Conservation (phyloP, 176 grass and related monocot species). For the Cenchrus purpureus region DNA sequence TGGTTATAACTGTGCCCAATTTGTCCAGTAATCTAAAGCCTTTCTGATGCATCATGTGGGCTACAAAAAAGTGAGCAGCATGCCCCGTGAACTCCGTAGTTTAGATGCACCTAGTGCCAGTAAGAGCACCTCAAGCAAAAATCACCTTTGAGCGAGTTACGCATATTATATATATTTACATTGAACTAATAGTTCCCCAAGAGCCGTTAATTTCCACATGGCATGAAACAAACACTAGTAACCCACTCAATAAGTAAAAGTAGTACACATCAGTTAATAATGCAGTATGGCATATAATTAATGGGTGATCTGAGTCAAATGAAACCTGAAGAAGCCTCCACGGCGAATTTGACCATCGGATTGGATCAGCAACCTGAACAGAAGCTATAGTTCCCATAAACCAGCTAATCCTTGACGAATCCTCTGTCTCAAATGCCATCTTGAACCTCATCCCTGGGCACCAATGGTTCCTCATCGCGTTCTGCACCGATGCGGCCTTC, state of each 20-base stretch:
- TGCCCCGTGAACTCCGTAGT: background rate
- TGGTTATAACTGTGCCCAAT: slow-evolving; percentile 18
- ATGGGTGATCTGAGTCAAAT: background rate
- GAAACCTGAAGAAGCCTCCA: slow-evolving; percentile 76
- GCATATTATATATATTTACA: background rate
- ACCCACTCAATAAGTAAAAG: background rate
- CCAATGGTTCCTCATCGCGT: slow-evolving; percentile 69
- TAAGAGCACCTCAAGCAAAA: background rate
- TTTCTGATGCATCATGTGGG: slow-evolving; percentile 8
- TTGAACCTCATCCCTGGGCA: slow-evolving; percentile 77
- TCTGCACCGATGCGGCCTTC: slow-evolving; percentile 48
- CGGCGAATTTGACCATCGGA: slow-evolving; percentile 63
- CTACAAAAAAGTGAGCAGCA: background rate
- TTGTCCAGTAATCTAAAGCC: background rate
- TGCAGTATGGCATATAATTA: slow-evolving; percentile 12
- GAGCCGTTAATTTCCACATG: background rate
- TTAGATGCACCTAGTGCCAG: slow-evolving; percentile 13
- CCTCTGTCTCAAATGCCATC: slow-evolving; percentile 80
- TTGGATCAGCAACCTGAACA: slow-evolving; percentile 60
- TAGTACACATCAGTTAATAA: background rate
- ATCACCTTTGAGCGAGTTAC: background rate
- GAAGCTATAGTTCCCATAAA: slow-evolving; percentile 74
- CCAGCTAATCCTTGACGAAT: slow-evolving; percentile 81
- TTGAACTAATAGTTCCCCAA: background rate
- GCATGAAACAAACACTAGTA: too few species aligned